A percentile compares a stretch with the other conserved stretches of the same genome.
Evolutionary conservation across 768 basidiomycete species (phyloP).

Genomic region (Boletus tomentosulus): DNA sequence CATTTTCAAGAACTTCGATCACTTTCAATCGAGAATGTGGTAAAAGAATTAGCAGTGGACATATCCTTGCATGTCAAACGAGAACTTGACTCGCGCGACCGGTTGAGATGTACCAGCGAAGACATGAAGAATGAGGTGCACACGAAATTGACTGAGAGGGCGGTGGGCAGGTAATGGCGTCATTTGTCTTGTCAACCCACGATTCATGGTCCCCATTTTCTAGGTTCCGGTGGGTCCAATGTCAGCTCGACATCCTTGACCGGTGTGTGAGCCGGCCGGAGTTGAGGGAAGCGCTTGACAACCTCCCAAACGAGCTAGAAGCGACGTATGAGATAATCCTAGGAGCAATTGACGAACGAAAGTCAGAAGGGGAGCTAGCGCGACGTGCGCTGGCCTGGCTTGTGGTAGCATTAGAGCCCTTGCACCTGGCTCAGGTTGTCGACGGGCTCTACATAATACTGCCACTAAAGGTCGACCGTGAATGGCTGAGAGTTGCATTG

Average conservation of each 20-base stretch:
- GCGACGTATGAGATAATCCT: slow-evolving; percentile 2
- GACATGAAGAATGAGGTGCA: not conserved
- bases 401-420: not conserved
- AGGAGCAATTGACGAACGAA: not conserved
- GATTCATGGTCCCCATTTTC: not conserved
- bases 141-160: not conserved
- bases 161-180: not conserved
- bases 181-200: not conserved
- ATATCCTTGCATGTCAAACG: not conserved
- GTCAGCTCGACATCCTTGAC: not conserved
- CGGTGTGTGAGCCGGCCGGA: not conserved
- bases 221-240: slow-evolving; percentile 6
- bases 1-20: not conserved
- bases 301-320: not conserved
- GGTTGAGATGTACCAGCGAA: not conserved
- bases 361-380: not conserved
- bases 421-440: not conserved
- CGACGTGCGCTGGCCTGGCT: not conserved
- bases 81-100: not conserved
- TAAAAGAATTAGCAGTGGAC: not conserved
- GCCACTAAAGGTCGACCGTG: not conserved
- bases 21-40: not conserved
- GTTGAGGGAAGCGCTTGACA: not conserved
- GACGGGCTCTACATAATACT: not conserved
- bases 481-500: not conserved